Percentiles rank a stretch among this genome's conserved stretches.
phyloP scores from a whole-genome alignment of 805 yeast species.

The Hanseniaspora clermontiae region DNA sequence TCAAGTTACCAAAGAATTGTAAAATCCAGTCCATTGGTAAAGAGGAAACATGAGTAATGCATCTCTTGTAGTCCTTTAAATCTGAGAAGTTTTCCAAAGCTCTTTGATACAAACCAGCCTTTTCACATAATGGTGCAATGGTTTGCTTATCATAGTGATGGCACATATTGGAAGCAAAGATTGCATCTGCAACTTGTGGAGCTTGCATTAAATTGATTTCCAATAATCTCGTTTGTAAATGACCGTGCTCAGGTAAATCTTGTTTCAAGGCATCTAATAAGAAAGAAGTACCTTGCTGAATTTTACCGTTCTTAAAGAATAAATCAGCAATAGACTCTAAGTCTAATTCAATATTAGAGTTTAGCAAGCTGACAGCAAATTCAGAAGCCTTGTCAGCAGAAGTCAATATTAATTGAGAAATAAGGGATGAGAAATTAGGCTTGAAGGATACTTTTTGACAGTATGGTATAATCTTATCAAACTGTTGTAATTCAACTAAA shows the following conservation, averaged over 20 bases:
- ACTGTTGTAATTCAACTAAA: constrained; percentile 90
- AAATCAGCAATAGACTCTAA: constrained; percentile 83
- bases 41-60: constrained; percentile 71
- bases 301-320: constrained; percentile 82
- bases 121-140: constrained; percentile 83
- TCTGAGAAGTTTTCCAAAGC: constrained; percentile 94
- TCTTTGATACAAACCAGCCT: constrained; percentile 89
- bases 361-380: constrained; percentile 76
- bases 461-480: constrained; percentile 88
- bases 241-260: constrained; percentile 89
- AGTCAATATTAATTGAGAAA: constrained; percentile 79
- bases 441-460: constrained; percentile 77
- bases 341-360: constrained; percentile 47
- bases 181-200: constrained; percentile 99
- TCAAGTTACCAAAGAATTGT: constrained; percentile 79
- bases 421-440: constrained; percentile 80
- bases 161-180: constrained; percentile 89
- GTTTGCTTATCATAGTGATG: constrained; percentile 89
- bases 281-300: constrained; percentile 97
- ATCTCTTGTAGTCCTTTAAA: constrained; percentile 88
- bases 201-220: constrained; percentile 91
- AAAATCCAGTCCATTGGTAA: constrained; percentile 92
- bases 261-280: constrained; percentile 87
- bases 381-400: constrained; percentile 98
- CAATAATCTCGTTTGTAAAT: constrained; percentile 82